A percentile compares a stretch with the other conserved stretches of the same genome.
These are phyloP conservation scores for Dactylella cylindrospora DNA, from an alignment of 2,329 filamentous ascomycete species.

Conservation along the genomic window DNA sequence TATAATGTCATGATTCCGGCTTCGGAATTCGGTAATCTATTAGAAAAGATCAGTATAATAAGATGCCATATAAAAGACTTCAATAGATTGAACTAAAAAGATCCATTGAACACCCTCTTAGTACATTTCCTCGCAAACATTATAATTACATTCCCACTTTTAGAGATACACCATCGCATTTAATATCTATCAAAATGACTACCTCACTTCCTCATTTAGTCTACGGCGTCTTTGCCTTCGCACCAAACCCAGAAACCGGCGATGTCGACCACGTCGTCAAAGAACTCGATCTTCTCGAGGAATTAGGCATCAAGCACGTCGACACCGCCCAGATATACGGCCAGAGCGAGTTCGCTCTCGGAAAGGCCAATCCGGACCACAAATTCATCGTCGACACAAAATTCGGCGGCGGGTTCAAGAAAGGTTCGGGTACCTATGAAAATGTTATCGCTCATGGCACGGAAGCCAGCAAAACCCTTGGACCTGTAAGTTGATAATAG, in stretches of 20 bases:
- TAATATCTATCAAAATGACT: too few relatives aligned
- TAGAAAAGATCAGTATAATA: too few relatives aligned
- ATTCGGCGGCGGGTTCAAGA: conserved; percentile 13
- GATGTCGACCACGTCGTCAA: conserved; percentile 12
- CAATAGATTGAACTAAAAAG: too few relatives aligned
- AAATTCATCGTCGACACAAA: conserved; percentile 37
- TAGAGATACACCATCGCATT: too few relatives aligned
- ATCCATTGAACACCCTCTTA: too few relatives aligned
- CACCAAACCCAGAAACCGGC: conserved; percentile 35
- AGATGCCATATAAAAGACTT: too few relatives aligned
- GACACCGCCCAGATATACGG: conserved; percentile 40
- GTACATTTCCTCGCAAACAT: too few relatives aligned
- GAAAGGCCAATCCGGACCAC: conserved; percentile 16
- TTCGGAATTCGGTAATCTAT: too few relatives aligned
- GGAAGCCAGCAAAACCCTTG: conserved; percentile 16
- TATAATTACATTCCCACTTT: too few relatives aligned
- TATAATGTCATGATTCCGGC: too few relatives aligned
- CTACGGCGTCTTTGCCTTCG: conserved; percentile 18
- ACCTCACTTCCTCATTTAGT: too few relatives aligned
- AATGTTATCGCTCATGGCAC: conserved; percentile 23
- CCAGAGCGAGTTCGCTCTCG: conserved; percentile 18
- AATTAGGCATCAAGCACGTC: conserved; percentile 21
- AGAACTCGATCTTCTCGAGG: conserved; percentile 16
- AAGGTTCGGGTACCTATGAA: conserved; percentile 10
- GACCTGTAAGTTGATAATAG: conserved; percentile 21